Percentiles rank a stretch among this genome's conserved stretches.
Conservation (phyloP, 2,329 filamentous ascomycete species). For the Fusarium udum region DNA sequence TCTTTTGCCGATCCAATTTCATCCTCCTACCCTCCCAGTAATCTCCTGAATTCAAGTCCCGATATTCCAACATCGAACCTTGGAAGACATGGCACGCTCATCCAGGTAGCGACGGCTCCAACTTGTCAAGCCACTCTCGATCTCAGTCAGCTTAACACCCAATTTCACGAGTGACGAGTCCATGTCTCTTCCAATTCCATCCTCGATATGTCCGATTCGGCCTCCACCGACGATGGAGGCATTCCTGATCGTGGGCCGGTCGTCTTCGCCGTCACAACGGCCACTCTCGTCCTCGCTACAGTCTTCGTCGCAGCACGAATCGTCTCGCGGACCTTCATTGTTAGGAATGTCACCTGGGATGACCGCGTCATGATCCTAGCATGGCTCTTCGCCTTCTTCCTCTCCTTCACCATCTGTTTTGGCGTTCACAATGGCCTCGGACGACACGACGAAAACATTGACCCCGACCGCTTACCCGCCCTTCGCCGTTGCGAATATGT, state of each 20-base stretch:
- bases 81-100: conserved; percentile 38
- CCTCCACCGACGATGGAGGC: conserved; percentile 39
- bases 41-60: not conserved
- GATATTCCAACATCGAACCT: not conserved
- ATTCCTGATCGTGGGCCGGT: conserved; percentile 64
- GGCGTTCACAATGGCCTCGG: conserved; percentile 73
- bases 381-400: conserved; percentile 76
- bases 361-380: conserved; percentile 84
- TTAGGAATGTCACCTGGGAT: conserved; percentile 76
- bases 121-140: conserved; percentile 26
- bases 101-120: conserved; percentile 21
- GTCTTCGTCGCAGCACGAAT: conserved; percentile 80
- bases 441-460: conserved; percentile 71
- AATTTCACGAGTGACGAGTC: conserved; percentile 32
- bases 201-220: conserved; percentile 43
- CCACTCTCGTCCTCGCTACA: conserved; percentile 74
- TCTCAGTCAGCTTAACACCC: conserved; percentile 8
- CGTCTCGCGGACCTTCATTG: conserved; percentile 76
- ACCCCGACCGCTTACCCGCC: conserved; percentile 54
- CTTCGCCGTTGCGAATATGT: conserved; percentile 71
- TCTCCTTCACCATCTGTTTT: conserved; percentile 73
- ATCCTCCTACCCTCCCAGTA: not conserved
- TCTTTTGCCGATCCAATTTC: not conserved
- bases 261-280: conserved; percentile 76
- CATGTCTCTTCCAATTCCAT: conserved; percentile 37